These are phyloP conservation scores for Aspergillus fructus DNA, from an alignment of 2,329 filamentous ascomycete genomes.

Conservation along the genomic window DNA sequence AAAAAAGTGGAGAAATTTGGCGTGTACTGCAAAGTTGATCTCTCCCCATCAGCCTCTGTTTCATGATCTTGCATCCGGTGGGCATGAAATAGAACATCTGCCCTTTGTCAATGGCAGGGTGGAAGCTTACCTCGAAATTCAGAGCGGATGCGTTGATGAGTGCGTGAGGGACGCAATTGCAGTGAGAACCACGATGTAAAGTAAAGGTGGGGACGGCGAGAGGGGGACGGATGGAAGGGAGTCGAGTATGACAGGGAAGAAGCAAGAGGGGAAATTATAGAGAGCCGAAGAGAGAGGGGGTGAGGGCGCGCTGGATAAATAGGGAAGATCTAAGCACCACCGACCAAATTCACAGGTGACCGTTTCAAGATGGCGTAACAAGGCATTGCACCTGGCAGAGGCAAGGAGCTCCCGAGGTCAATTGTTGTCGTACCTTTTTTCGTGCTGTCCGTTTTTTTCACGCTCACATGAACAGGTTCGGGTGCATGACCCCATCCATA, in stretches of 20 bases:
- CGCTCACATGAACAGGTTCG: conserved; percentile 33
- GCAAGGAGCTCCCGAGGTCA: not conserved
- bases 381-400: not conserved
- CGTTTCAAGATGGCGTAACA: conserved; percentile 7
- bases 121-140: not conserved
- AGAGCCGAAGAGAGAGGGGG: not conserved
- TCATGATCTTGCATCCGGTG: not conserved
- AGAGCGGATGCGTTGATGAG: not conserved
- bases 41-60: not conserved
- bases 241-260: not conserved
- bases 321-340: conserved; percentile 5
- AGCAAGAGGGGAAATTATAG: not conserved
- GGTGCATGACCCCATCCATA: conserved; percentile 17
- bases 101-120: not conserved
- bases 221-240: not conserved
- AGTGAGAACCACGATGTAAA: not conserved
- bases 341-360: not conserved
- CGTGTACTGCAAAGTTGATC: not conserved
- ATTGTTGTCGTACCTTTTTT: not conserved
- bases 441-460: conserved; percentile 19
- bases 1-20: conserved; percentile 28
- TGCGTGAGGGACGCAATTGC: not conserved
- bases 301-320: not conserved
- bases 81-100: not conserved
- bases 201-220: not conserved